phyloP scores from a whole-genome alignment of 73 alveolate genomes.

The Paramecium biaurelia region DNA sequence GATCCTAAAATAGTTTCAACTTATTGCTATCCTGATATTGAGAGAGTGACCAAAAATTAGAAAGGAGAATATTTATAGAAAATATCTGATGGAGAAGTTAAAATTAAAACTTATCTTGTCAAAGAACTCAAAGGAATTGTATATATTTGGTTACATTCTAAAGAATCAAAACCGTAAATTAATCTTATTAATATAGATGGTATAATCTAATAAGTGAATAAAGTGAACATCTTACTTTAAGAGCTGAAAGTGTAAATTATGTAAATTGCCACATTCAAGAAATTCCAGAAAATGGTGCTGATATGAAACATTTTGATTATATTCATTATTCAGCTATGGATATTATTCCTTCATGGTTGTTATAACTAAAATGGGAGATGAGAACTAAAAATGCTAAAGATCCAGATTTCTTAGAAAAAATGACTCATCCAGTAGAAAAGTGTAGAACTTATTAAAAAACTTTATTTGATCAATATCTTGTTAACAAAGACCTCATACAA shows the following conservation, averaged over 20 bases:
- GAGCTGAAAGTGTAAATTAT: slow-evolving; percentile 63
- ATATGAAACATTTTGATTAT: slow-evolving; percentile 67
- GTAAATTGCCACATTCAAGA: slow-evolving; percentile 68
- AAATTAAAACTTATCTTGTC: slow-evolving; percentile 44
- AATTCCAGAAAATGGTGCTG: slow-evolving; percentile 75
- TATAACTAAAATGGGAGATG: slow-evolving; percentile 65
- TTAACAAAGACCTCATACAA: slow-evolving; percentile 47
- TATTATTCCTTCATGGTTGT: slow-evolving; percentile 54
- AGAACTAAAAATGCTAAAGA: slow-evolving; percentile 64
- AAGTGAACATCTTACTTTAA: slow-evolving; percentile 46
- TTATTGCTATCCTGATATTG: slow-evolving; percentile 55
- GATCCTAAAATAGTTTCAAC: slow-evolving; percentile 47
- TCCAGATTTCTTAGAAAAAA: slow-evolving; percentile 58
- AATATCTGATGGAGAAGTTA: slow-evolving; percentile 40
- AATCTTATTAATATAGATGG: slow-evolving; percentile 48
- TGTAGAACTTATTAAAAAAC: slow-evolving; percentile 50
- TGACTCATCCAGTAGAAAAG: slow-evolving; percentile 63
- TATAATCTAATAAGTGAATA: not conserved
- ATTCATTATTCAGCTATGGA: slow-evolving; percentile 58
- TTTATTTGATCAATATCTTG: slow-evolving; percentile 64
- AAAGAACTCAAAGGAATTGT: slow-evolving; percentile 58
- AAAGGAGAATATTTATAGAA: slow-evolving; percentile 40
- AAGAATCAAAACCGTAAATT: slow-evolving; percentile 62
- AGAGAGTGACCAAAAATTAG: slow-evolving; percentile 29
- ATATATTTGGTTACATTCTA: slow-evolving; percentile 69